Conservation (phyloP, 2,329 filamentous ascomycete species). For the Neofusicoccum parvum region DNA sequence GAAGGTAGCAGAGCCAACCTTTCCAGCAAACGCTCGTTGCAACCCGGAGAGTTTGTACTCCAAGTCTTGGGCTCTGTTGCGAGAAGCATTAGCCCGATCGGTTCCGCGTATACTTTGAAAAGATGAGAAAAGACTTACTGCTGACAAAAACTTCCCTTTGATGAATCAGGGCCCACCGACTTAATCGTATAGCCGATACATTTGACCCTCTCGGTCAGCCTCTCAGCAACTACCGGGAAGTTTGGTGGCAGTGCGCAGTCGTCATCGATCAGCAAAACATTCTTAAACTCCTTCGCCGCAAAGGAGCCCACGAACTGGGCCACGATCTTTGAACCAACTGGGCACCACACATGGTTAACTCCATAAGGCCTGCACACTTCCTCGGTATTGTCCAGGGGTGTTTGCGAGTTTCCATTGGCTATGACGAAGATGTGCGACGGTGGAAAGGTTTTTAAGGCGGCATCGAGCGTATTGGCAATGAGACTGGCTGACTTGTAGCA, state of each 20-base stretch:
- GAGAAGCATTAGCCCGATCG: too few species aligned
- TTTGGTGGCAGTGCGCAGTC: slow-evolving; percentile 52
- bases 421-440: slow-evolving; percentile 51
- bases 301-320: slow-evolving; percentile 54
- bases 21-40: slow-evolving; percentile 29
- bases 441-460: slow-evolving; percentile 50
- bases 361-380: slow-evolving; percentile 47
- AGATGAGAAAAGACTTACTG: too few species aligned
- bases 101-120: too few species aligned
- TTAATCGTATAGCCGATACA: slow-evolving; percentile 56
- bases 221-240: slow-evolving; percentile 42
- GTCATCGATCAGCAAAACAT: slow-evolving; percentile 54
- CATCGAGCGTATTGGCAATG: slow-evolving; percentile 46
- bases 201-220: slow-evolving; percentile 31
- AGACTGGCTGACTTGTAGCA: slow-evolving; percentile 51
- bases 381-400: slow-evolving; percentile 52
- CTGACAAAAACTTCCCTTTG: too few species aligned
- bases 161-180: slow-evolving; percentile 11
- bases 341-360: slow-evolving; percentile 53
- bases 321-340: slow-evolving; percentile 53
- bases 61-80: slow-evolving; percentile 48
- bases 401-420: slow-evolving; percentile 52
- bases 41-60: slow-evolving; percentile 51
- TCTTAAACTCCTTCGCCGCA: slow-evolving; percentile 48
- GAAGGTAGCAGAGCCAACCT: slow-evolving; percentile 51